Evolutionary conservation across 2,329 filamentous ascomycete species (phyloP), one percentile per base, ranked within the genome.

Genomic region (Phyllosticta capitalensis): DNA sequence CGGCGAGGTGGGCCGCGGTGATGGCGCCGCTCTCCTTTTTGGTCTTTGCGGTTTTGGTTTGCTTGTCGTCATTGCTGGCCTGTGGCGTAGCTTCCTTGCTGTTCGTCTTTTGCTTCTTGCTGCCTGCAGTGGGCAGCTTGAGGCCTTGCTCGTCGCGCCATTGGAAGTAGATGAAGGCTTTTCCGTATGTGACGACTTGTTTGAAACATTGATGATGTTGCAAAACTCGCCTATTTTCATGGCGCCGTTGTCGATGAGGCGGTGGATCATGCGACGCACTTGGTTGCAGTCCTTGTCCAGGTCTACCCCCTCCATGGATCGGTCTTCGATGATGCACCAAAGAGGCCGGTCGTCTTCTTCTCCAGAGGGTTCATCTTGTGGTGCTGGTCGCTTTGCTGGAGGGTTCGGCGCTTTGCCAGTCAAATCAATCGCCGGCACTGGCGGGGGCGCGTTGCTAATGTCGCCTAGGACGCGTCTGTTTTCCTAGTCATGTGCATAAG

Each of bases 111-210:
- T 68, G 64, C 60, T 73, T 73, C 30, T 54, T 62, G 26, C 28
- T 58, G 28, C 12, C 55, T 17, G 33, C 55, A 1, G 6, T 48
- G 19, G 61, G 63, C 48, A 68, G 67, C 48, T 75, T 73, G 22
- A 81, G 67, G 1, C 79, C 79, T 28, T 75, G 71, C 30, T 79
- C 64, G 64, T 83, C 78, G 33, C 79, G 73, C 64, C 75, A 76
- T 66, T 78, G 78, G 72, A 84, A 84, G 63, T 75, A 76, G 2
- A 56, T 59, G 65, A 64, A 67, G 1, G 71, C 70, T 19, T 61
- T 55, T 1, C 17, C 5, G 61, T 72, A 76, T 0, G 67, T 67
- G 77, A 77, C 7, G 71, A 68, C 21, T 64, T 69, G n/a, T 63
- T 64, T 14, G 63, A 72, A 10, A 74, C 70, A n/a, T 67, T 65